Conservation (phyloP, 176 grass and related monocot genomes). For the Alopecurus myosuroides region DNA sequence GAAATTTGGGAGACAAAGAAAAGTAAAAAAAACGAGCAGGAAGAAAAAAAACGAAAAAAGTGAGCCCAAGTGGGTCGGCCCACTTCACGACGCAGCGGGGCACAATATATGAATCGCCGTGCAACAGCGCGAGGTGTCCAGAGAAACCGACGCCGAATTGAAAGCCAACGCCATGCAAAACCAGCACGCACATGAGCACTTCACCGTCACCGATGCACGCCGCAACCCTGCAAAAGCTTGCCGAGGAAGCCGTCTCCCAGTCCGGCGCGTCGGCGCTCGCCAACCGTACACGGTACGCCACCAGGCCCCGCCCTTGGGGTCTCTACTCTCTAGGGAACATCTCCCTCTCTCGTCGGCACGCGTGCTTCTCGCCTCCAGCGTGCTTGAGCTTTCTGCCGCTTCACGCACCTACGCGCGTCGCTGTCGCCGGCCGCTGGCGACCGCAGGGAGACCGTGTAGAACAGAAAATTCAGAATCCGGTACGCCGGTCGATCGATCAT, state of each 20-base stretch:
- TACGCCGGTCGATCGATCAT: background rate
- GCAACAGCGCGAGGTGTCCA: background rate
- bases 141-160: background rate
- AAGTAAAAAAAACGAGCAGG: too few species aligned
- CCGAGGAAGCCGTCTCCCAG: background rate
- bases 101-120: too few species aligned
- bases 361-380: background rate
- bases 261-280: background rate
- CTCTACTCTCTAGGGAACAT: too few species aligned
- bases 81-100: too few species aligned
- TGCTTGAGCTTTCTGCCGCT: background rate
- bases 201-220: background rate
- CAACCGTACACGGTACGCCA: background rate
- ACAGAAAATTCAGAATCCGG: background rate
- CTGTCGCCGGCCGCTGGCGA: background rate
- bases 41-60: too few species aligned
- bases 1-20: too few species aligned
- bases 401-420: background rate
- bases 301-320: too few species aligned
- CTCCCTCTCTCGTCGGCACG: background rate
- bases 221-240: background rate
- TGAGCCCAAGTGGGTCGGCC: too few species aligned
- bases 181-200: background rate
- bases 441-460: background rate
- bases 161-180: background rate